A percentile compares a stretch with the other conserved stretches of the same genome.
phyloP scores from a whole-genome alignment of 2,329 filamentous ascomycete genomes.

The Balansia obtecta region DNA sequence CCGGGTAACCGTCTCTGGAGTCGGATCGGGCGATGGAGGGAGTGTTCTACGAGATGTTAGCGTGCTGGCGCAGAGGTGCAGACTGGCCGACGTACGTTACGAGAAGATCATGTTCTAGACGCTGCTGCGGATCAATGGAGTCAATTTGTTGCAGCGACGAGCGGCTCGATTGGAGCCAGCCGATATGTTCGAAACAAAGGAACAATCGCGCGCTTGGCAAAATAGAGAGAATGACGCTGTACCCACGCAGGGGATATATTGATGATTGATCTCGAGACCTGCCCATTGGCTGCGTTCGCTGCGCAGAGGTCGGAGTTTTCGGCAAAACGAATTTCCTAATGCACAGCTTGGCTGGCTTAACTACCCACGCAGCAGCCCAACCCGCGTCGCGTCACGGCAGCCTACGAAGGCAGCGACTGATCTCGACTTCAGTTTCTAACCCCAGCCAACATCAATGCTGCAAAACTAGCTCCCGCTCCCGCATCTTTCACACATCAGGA shows the following conservation, averaged over 20 bases:
- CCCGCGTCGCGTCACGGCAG: background rate
- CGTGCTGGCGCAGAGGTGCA: background rate
- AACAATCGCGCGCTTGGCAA: background rate
- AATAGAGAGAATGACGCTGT: slow-evolving; percentile 8
- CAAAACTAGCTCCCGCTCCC: background rate
- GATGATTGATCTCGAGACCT: slow-evolving; percentile 9
- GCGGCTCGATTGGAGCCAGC: background rate
- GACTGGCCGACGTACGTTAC: slow-evolving; percentile 9
- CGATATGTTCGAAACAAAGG: no score
- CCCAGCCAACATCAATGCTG: background rate
- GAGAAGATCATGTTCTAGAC: slow-evolving; percentile 10
- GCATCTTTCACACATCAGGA: background rate
- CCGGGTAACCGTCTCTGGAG: background rate
- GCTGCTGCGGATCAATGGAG: background rate
- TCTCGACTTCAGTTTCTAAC: no score
- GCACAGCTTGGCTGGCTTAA: no score
- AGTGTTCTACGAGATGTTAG: slow-evolving; percentile 5
- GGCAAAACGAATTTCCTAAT: slow-evolving; percentile 9
- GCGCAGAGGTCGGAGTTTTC: slow-evolving; percentile 2
- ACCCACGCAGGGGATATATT: no score
- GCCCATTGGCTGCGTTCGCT: slow-evolving; percentile 9
- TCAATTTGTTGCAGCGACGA: background rate
- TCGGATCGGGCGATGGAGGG: slow-evolving; percentile 3
- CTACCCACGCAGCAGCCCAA: no score
- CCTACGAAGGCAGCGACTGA: no score